Percentiles rank a stretch among this genome's conserved stretches.
Conservation (phyloP, 2,329 filamentous ascomycete genomes). For the Cladosporium sp. region DNA sequence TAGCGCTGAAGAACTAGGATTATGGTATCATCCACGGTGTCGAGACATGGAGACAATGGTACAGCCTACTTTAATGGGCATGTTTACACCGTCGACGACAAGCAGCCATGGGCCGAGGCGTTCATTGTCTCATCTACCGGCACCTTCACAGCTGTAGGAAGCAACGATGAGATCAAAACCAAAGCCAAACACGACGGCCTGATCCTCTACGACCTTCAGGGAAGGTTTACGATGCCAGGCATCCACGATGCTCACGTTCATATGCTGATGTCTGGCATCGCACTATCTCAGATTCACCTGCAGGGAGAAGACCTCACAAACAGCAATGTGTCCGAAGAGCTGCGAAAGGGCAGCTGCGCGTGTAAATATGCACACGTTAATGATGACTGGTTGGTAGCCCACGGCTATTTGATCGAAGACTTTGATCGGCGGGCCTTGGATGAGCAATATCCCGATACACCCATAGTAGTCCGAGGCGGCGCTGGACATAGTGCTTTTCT, state of each 20-base stretch:
- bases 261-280: conserved; percentile 27
- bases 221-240: conserved; percentile 34
- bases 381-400: conserved; percentile 22
- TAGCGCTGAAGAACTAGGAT: not conserved
- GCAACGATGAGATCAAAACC: conserved; percentile 20
- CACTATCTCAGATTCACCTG: conserved; percentile 26
- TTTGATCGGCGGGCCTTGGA: conserved; percentile 9
- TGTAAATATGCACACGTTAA: conserved; percentile 27
- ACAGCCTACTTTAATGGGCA: conserved; percentile 28
- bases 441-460: conserved; percentile 26
- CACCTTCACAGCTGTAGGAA: conserved; percentile 26
- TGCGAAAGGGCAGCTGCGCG: conserved; percentile 26
- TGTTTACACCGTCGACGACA: conserved; percentile 29
- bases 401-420: not conserved
- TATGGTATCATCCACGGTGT: not conserved
- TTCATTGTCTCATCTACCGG: conserved; percentile 31
- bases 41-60: conserved; percentile 1
- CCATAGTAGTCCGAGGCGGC: conserved; percentile 28
- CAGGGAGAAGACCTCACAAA: conserved; percentile 23
- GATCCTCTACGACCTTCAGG: conserved; percentile 25
- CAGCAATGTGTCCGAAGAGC: conserved; percentile 21
- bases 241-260: conserved; percentile 37
- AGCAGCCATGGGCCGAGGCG: conserved; percentile 22
- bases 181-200: conserved; percentile 15
- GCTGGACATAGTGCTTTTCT: conserved; percentile 28